phyloP scores from a whole-genome alignment of 2,329 filamentous ascomycete species.

The Ciborinia camelliae region DNA sequence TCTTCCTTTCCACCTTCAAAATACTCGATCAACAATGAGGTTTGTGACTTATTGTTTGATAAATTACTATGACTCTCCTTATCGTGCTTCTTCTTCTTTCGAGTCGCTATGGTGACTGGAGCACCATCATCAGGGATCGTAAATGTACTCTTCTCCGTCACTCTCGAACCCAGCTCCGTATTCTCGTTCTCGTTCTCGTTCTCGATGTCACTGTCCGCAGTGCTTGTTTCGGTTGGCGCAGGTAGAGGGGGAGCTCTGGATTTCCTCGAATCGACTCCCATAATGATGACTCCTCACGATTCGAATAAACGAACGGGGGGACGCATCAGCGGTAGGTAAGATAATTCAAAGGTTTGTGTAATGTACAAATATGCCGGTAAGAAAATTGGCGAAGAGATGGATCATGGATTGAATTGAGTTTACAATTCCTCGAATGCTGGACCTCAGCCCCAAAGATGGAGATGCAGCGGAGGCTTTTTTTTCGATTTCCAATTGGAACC shows the following conservation, averaged over 20 bases:
- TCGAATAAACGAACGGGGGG: conserved; percentile 10
- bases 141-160: conserved; percentile 67
- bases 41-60: conserved; percentile 58
- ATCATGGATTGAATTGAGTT: neutral
- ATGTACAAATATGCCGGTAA: neutral
- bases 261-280: conserved; percentile 41
- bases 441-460: conserved; percentile 12
- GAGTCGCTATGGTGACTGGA: conserved; percentile 86
- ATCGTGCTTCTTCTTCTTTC: conserved; percentile 53
- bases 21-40: conserved; percentile 72
- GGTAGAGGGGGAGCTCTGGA: conserved; percentile 65
- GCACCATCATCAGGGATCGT: conserved; percentile 84
- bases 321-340: conserved; percentile 16
- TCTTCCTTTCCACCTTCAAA: conserved; percentile 64
- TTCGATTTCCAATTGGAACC: neutral
- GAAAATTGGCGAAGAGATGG: conserved; percentile 7
- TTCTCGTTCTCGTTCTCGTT: conserved; percentile 52
- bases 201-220: conserved; percentile 51
- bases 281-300: conserved; percentile 26
- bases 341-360: neutral
- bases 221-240: conserved; percentile 68
- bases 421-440: conserved; percentile 7
- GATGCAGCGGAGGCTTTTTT: conserved; percentile 14
- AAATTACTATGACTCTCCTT: conserved; percentile 49
- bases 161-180: conserved; percentile 61